phyloP scores from a whole-genome alignment of 2,329 filamentous ascomycete species.

The Xylariaceae sp. region DNA sequence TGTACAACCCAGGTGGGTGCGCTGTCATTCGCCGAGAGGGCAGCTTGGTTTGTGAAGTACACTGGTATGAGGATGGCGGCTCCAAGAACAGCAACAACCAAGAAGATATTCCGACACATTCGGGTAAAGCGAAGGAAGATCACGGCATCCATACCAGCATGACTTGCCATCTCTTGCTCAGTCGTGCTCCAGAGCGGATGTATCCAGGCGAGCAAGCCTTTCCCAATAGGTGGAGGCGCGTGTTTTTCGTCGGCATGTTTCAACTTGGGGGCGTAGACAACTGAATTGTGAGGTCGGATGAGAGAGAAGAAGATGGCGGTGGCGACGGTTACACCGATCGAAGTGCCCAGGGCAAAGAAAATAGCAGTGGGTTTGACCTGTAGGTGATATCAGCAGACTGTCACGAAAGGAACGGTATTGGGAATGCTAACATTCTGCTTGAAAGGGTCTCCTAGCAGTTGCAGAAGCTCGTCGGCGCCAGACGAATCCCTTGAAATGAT shows the following conservation, averaged over 20 bases:
- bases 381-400: no score
- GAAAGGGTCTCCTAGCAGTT: neutral
- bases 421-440: no score
- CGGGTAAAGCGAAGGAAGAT: constrained; percentile 83
- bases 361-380: constrained; percentile 48
- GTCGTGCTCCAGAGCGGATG: constrained; percentile 71
- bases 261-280: constrained; percentile 90
- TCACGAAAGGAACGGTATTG: no score
- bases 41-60: constrained; percentile 56
- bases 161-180: constrained; percentile 73
- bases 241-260: constrained; percentile 90
- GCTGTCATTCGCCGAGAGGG: constrained; percentile 24
- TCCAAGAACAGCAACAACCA: constrained; percentile 66
- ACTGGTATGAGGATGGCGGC: constrained; percentile 77
- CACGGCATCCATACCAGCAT: constrained; percentile 85
- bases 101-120: constrained; percentile 92
- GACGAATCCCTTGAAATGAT: neutral
- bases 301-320: constrained; percentile 82
- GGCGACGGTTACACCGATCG: constrained; percentile 67
- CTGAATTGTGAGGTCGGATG: constrained; percentile 82
- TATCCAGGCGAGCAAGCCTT: constrained; percentile 85
- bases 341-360: constrained; percentile 74
- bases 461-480: neutral
- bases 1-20: constrained; percentile 51
- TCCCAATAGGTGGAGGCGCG: constrained; percentile 79